phyloP scores from a whole-genome alignment of 257 asterid genomes.

The Linderniella brevidens region DNA sequence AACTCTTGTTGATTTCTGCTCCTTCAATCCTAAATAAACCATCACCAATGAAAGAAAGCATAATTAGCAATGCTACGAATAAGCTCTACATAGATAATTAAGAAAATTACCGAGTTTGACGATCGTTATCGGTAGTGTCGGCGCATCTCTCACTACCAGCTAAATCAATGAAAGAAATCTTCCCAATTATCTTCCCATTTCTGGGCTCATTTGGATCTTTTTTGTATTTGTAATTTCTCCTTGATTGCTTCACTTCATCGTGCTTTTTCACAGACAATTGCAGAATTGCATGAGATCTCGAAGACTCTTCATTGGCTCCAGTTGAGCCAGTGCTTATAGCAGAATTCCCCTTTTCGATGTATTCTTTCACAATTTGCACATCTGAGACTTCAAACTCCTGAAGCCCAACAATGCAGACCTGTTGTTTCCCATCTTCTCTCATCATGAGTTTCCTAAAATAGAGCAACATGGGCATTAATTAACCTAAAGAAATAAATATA shows the following conservation, averaged over 20 bases:
- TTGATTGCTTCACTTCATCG: slow-evolving; percentile 69
- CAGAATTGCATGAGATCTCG: slow-evolving; percentile 90
- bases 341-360: not conserved
- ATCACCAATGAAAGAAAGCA: not conserved
- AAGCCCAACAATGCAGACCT: not conserved
- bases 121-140: slow-evolving; percentile 94
- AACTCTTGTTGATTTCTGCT: slow-evolving; percentile 96
- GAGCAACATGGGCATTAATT: not conserved
- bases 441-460: slow-evolving; percentile 54
- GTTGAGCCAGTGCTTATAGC: slow-evolving; percentile 87
- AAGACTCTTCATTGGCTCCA: slow-evolving; percentile 98
- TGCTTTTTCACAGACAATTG: slow-evolving; percentile 87
- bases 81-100: slow-evolving; percentile 9
- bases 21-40: slow-evolving; percentile 74
- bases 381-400: not conserved
- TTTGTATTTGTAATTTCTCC: slow-evolving; percentile 24
- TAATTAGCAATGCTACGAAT: too few relatives aligned
- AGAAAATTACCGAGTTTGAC: slow-evolving; percentile 65
- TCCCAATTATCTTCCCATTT: slow-evolving; percentile 76
- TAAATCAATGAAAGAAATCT: slow-evolving; percentile 92
- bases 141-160: slow-evolving; percentile 99
- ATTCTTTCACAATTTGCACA: not conserved
- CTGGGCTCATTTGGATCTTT: slow-evolving; percentile 61
- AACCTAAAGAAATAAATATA: not conserved
- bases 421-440: not conserved